phyloP scores from a whole-genome alignment of 2,329 filamentous ascomycete genomes.

The Pseudogymnoascus sp. region DNA sequence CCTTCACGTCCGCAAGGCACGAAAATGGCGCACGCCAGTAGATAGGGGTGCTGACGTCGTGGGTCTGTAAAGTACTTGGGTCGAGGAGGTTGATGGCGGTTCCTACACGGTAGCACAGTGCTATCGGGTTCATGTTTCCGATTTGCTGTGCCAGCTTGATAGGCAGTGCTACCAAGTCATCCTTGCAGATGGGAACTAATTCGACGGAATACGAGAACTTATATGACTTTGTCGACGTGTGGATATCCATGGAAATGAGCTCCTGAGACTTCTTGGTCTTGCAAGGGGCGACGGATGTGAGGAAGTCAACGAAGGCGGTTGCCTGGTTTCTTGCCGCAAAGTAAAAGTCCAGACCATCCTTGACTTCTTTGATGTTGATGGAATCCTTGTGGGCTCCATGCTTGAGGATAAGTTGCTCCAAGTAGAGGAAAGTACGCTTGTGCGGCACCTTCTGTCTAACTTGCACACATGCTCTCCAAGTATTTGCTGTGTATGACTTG shows the following conservation, averaged over 20 bases:
- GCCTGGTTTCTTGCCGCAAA: slow-evolving; percentile 85
- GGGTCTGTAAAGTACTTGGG: slow-evolving; percentile 81
- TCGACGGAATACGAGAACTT: slow-evolving; percentile 91
- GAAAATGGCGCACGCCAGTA: slow-evolving; percentile 91
- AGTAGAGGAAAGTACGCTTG: slow-evolving; percentile 75
- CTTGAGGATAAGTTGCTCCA: slow-evolving; percentile 94
- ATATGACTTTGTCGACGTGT: slow-evolving; percentile 85
- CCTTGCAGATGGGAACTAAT: slow-evolving; percentile 91
- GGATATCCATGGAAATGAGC: slow-evolving; percentile 85
- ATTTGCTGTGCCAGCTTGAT: slow-evolving; percentile 79
- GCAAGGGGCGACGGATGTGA: slow-evolving; percentile 73
- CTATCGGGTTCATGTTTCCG: slow-evolving; percentile 82
- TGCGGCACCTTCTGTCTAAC: slow-evolving; percentile 94
- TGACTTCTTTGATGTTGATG: slow-evolving; percentile 96
- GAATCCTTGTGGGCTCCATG: slow-evolving; percentile 86
- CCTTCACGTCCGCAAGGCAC: slow-evolving; percentile 73
- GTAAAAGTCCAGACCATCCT: slow-evolving; percentile 94
- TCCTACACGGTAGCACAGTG: slow-evolving; percentile 80
- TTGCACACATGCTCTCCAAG: slow-evolving; percentile 89
- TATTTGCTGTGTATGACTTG: slow-evolving; percentile 95
- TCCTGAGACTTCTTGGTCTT: slow-evolving; percentile 81
- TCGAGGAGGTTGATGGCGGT: slow-evolving; percentile 87
- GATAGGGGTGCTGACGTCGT: slow-evolving; percentile 71
- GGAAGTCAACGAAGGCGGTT: slow-evolving; percentile 85
- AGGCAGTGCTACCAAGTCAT: slow-evolving; percentile 89